Conservation (phyloP, 2,329 filamentous ascomycete species). For the Monosporascus sp. region DNA sequence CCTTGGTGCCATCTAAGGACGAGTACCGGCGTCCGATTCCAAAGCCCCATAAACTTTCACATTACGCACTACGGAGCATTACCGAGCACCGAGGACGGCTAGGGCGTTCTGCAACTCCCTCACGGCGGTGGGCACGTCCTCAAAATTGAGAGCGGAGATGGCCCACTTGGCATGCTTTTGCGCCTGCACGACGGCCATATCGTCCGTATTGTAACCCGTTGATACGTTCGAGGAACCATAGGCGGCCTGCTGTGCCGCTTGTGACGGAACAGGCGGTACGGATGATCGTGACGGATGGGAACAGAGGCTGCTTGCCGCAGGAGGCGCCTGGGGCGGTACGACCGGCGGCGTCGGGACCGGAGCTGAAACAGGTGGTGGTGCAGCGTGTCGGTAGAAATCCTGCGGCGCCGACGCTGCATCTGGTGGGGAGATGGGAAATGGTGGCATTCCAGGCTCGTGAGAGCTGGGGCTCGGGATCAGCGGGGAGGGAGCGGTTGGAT, state of each 20-base stretch:
- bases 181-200: constrained; percentile 66
- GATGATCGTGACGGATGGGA: constrained; percentile 14
- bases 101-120: constrained; percentile 76
- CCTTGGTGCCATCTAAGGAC: too few relatives aligned
- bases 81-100: constrained; percentile 60
- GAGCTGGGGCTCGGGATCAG: constrained; percentile 20
- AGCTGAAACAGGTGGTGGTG: constrained; percentile 22
- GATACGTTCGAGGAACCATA: constrained; percentile 15
- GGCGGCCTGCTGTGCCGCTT: constrained; percentile 17
- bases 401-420: constrained; percentile 25
- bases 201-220: constrained; percentile 53
- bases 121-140: constrained; percentile 87
- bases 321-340: constrained; percentile 18
- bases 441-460: constrained; percentile 18
- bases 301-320: constrained; percentile 17
- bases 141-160: constrained; percentile 93
- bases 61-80: constrained; percentile 5
- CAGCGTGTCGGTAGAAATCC: constrained; percentile 28
- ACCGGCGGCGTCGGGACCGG: constrained; percentile 19
- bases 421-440: constrained; percentile 26
- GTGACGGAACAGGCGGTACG: constrained; percentile 9
- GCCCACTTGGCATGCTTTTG: constrained; percentile 98
- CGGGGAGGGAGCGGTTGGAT: constrained; percentile 15
- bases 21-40: too few relatives aligned
- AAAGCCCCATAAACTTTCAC: neutral